Base-by-base conservation (phyloP, 345 rosid genomes). In the Citropsis articulata region DNA sequence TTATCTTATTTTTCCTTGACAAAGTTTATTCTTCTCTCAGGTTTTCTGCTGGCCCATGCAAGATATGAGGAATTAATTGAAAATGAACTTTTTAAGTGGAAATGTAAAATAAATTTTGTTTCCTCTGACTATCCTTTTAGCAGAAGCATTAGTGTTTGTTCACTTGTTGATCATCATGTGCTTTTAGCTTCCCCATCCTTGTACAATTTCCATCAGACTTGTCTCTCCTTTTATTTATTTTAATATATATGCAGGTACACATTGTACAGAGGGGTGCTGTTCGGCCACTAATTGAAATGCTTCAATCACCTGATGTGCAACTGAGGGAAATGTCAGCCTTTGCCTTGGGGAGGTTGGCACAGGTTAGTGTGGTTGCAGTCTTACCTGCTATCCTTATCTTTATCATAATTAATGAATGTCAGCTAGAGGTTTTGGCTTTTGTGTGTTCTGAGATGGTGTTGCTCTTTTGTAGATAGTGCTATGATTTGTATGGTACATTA, bases 231-330 rank as follows among this genome's bases (percentile, higher is more conserved):
- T 40, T 72, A 65, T 82, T 66, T 33, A 25, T 18, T 68, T 62
- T 38, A 68, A 75, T 67, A 30, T 76, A 22, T 81, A 76, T 86
- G 81, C 87, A 97, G 99, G 95, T 94, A 82, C 98, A 97, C 78
- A 97, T 97, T 79, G 99, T 94, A n/a, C 99, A 97, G 77, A 89
- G 99, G 80, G 99, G 99, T 83, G 98, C 99, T 65, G 97, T 97
- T 57, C 86, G 87, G 74, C 99, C 99, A 78, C 85, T 96, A 76
- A 92, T 96, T 59, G 98, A 92, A 71, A 94, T 96, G 99, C 97
- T 96, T 69, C 96, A 91, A 82, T 92, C 98, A 55, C 77, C 86
- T 0, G 99, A 96, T 77, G 88, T 94, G 31, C 99, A 96, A 83
- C 84, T 96, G 86, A 91, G 91, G 84, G 99, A 96, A 88, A 96